Conservation (phyloP, 2,329 filamentous ascomycete genomes). For the Nemania diffusa region DNA sequence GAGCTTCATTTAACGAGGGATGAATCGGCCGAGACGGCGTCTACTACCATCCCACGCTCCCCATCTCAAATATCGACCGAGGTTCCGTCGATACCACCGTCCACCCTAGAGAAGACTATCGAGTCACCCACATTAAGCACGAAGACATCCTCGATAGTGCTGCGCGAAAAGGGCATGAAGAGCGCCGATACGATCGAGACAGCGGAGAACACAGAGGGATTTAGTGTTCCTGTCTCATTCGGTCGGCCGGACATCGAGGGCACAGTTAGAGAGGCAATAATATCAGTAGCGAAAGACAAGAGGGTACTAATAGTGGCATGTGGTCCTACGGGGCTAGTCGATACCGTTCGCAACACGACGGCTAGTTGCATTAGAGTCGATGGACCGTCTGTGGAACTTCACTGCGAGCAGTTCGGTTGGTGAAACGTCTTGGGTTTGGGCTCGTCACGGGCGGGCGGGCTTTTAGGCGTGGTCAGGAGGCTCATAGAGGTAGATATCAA, state of each 20-base stretch:
- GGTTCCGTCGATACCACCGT: constrained; percentile 22
- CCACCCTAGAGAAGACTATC: constrained; percentile 33
- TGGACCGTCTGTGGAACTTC: constrained; percentile 61
- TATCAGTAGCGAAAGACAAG: constrained; percentile 48
- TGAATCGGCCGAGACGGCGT: constrained; percentile 13
- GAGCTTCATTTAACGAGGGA: constrained; percentile 53
- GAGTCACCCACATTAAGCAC: constrained; percentile 30
- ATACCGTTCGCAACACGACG: constrained; percentile 56
- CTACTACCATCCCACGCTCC: constrained; percentile 21
- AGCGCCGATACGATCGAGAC: constrained; percentile 10
- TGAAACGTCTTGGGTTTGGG: constrained; percentile 37
- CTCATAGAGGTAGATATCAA: constrained; percentile 8
- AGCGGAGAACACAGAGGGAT: constrained; percentile 32
- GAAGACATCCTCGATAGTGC: constrained; percentile 34
- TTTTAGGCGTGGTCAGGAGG: neutral
- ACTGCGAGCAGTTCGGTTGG: constrained; percentile 63
- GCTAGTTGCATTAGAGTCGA: constrained; percentile 56
- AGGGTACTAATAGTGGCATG: constrained; percentile 60
- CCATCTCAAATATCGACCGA: constrained; percentile 31
- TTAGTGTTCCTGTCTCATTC: constrained; percentile 47
- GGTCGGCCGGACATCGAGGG: constrained; percentile 56
- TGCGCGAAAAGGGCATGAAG: constrained; percentile 39
- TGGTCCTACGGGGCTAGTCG: constrained; percentile 58
- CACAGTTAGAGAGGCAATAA: constrained; percentile 54
- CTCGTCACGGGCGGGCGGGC: neutral